Evolutionary conservation across 2,329 filamentous ascomycete species (phyloP), one percentile per base, ranked within the genome.

Genomic region (Xylariaceae sp.): DNA sequence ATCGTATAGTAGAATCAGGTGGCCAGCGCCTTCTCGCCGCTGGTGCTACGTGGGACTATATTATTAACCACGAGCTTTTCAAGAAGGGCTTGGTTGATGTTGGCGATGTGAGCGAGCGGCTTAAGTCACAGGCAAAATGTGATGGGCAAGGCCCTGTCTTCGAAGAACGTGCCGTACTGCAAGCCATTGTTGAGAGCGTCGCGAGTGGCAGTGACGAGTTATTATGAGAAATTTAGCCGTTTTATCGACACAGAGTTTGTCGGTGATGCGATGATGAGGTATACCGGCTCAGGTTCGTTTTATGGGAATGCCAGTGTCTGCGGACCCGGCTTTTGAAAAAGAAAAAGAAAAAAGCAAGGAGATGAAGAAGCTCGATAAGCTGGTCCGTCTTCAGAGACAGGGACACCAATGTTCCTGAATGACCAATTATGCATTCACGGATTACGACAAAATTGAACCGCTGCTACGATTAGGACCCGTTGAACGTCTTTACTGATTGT

Each of bases 111-210:
- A 92, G 89, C 71, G 89, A 95, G 68, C 80, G 86, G 12, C 77
- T 98, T 50, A 93, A 91, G 76, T 79, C 81, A 18, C 77, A 84
- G 66, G 90, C 91, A 18, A 85, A 87, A 67, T 96, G 92, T 71
- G 90, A 97, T 73, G 93, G 92, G 2, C 88, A 91, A 69, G 89
- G 93, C 0, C 93, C 93, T 2, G 92, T 95, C 41, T 96, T 96
- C 66, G 87, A 89, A 59, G 93, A 96, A 72, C 77, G 82, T 20
- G 84, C 85, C 44, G 88, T 98, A 16, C 73, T 86, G 43, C 77
- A 80, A 59, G 91, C 90, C 16, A 93, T 98, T 61, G 84, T 91
- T 71, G 83, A 89, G 66, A 93, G 91, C 68, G 87, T 89, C 26
- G 86, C 87, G 20, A 87, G 85, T 64, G 89, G 89, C 18, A 89